phyloP scores from a whole-genome alignment of 1,284 basidiomycete genomes.

The Grifola frondosa region DNA sequence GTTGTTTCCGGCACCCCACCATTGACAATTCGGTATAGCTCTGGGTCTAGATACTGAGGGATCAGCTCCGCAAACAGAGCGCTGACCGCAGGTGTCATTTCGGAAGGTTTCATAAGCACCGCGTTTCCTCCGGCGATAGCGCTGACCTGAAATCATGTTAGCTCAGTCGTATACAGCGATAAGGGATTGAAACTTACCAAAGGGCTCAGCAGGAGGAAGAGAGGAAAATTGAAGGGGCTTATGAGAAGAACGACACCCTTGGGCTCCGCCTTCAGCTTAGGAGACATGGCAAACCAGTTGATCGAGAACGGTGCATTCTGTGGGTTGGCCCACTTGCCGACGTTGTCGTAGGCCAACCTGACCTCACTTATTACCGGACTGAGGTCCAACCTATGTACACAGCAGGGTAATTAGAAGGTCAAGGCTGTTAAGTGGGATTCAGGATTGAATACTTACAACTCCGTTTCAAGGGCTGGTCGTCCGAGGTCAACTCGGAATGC shows the following conservation, averaged over 20 bases:
- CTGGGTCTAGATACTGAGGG: constrained; percentile 79
- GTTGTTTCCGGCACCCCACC: constrained; percentile 76
- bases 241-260: constrained; percentile 76
- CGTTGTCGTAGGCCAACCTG: constrained; percentile 61
- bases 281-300: constrained; percentile 48
- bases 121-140: constrained; percentile 82
- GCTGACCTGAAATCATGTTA: constrained; percentile 34
- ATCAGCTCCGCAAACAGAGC: constrained; percentile 71
- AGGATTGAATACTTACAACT: constrained; percentile 43
- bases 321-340: constrained; percentile 77
- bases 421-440: not conserved
- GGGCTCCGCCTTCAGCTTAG: constrained; percentile 70
- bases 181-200: constrained; percentile 43
- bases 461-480: constrained; percentile 50
- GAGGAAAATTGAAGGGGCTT: constrained; percentile 58
- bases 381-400: constrained; percentile 52
- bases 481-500: constrained; percentile 58
- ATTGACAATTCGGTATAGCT: constrained; percentile 69
- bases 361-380: constrained; percentile 56
- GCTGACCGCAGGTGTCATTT: constrained; percentile 63
- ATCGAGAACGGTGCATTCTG: constrained; percentile 56
- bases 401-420: not conserved
- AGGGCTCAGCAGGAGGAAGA: constrained; percentile 54
- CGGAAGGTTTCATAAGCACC: constrained; percentile 75
- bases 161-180: not conserved